Evolutionary conservation across 352 stramenopile genomes (phyloP).

Genomic region (Thraustochytrium sp.): DNA sequence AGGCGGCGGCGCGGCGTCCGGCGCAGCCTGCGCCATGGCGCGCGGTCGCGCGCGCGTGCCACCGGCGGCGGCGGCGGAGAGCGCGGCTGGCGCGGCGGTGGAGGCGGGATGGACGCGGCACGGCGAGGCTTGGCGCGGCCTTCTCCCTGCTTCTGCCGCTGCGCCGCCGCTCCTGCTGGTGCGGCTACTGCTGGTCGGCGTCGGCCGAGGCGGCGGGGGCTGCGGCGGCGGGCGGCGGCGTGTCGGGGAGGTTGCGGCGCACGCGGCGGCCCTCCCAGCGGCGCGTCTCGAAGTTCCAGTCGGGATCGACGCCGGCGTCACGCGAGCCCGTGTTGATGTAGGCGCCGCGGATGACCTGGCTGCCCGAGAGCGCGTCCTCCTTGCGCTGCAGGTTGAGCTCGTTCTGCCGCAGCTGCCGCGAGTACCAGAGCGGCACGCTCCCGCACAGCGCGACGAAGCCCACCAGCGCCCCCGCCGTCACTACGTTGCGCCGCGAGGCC

Average conservation of each 20-base stretch:
- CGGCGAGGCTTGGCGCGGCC: too few species aligned
- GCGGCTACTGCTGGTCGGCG: too few species aligned
- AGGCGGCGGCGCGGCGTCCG: too few species aligned
- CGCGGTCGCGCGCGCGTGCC: too few species aligned
- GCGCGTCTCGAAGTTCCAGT: slow-evolving; percentile 68
- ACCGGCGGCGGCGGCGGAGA: too few species aligned
- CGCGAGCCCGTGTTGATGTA: slow-evolving; percentile 71
- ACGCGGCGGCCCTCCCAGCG: slow-evolving; percentile 52
- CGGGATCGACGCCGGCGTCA: slow-evolving; percentile 67
- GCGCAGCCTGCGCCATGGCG: too few species aligned
- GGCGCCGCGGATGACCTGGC: slow-evolving; percentile 66
- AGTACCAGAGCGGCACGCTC: neutral
- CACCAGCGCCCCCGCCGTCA: neutral
- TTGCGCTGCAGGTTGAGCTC: slow-evolving; percentile 11
- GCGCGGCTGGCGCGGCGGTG: too few species aligned
- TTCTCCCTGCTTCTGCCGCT: too few species aligned
- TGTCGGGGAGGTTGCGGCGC: neutral
- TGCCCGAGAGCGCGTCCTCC: slow-evolving; percentile 46
- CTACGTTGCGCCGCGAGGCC: neutral
- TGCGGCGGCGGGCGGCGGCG: neutral
- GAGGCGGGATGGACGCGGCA: too few species aligned
- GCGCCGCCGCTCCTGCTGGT: too few species aligned
- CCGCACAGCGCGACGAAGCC: neutral
- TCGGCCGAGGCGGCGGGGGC: neutral
- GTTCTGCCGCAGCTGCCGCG: neutral